Conservation (phyloP, 345 rosid genomes). For the Eucalyptus victrix region DNA sequence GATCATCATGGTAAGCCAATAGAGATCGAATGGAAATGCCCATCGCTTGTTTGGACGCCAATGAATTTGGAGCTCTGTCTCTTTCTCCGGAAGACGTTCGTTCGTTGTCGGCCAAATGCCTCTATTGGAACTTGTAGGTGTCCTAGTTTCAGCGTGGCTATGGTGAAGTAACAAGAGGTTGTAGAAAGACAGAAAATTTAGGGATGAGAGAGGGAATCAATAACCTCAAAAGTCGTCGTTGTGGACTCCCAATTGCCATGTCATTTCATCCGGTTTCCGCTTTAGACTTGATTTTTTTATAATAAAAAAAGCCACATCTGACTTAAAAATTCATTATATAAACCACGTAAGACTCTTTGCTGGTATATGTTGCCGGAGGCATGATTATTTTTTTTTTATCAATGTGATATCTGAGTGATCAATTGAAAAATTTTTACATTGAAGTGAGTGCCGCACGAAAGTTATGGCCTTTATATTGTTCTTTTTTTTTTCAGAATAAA, state of each 20-base stretch:
- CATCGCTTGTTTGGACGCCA: not conserved
- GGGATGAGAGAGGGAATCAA: not conserved
- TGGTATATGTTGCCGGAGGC: not conserved
- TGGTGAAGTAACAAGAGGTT: not conserved
- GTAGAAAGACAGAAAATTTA: not conserved
- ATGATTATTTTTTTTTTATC: not conserved
- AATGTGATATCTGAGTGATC: not conserved
- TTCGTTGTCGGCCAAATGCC: not conserved
- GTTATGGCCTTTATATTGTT: rapidly evolving
- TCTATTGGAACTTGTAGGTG: not conserved
- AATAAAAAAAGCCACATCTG: not conserved
- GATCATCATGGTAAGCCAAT: not conserved
- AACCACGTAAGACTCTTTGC: not conserved
- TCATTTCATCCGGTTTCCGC: not conserved
- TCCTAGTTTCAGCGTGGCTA: not conserved
- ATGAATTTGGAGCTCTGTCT: not conserved
- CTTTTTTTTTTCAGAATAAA: rapidly evolving
- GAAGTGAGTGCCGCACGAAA: rapidly evolving
- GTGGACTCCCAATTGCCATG: not conserved
- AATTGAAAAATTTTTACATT: rapidly evolving
- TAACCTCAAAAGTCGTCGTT: not conserved
- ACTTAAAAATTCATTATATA: not conserved
- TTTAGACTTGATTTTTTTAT: not conserved
- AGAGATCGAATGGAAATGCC: not conserved
- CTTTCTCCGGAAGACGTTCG: not conserved